Base-by-base conservation (phyloP, 2,329 filamentous ascomycete species). In the Exophiala sideris region DNA sequence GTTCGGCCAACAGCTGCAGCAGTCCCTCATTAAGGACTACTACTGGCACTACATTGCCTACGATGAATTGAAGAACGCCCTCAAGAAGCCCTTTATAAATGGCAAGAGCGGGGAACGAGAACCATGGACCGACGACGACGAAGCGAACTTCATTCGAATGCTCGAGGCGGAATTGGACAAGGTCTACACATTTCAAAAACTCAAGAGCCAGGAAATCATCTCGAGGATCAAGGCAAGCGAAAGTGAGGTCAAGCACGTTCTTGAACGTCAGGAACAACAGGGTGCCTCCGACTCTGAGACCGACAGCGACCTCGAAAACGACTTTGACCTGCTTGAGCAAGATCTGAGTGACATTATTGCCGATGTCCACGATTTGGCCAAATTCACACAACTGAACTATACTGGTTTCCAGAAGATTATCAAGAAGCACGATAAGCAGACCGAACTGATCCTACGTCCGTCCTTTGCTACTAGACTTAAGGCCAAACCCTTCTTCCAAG, bases 391-490 rank as follows among this genome's bases (percentile, higher is more conserved):
- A 76, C 77, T 99, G 68, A 99, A 99, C 75, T 99, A 99, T 70
- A 97, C 92, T 0, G 94, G 94, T 4, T 99, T 99, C 71, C 95
- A 96, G 78, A 99, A 99, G 79, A 99, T 99, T 61, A 96, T 99
- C 73, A 99, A 99, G 80, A 99, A 99, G 79, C 94, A 99, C 72
- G 94, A 96, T 88, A 99, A 99, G 89, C 80, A 88, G 78, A 99
- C 94, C 0, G 81, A 85, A 57, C 96, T 92, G 91, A 85, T 94
- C 67, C 83, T 99, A 33, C 91, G 88, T 66, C 94, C 94, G 32
- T 90, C 95, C n/a, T 99, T 99, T 72, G 92, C 95, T 54, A 87
- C 91, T 39, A 85, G 92, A 54, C 83, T 99, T 67, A 95, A 95
- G 74, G 89, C 91, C 42, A 96, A 96, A 71, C 92, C 94, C 0